Base-by-base conservation (phyloP, 2,329 filamentous ascomycete species). In the Orbilia javanica region DNA sequence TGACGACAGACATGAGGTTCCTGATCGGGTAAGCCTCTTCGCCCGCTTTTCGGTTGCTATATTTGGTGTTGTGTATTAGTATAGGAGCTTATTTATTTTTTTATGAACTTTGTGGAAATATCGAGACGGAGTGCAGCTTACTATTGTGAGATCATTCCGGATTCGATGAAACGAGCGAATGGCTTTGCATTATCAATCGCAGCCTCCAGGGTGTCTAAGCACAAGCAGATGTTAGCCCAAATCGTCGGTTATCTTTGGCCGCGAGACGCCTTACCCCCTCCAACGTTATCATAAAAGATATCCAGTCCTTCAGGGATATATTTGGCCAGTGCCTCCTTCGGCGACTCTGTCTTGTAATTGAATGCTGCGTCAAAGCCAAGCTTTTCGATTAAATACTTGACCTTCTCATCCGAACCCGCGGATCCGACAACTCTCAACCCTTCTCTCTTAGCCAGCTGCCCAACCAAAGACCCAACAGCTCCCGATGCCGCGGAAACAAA, bases 311-410 rank as follows among this genome's bases (percentile, higher is more conserved):
- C 84, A 0, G 93, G 92, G 0, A 92, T 92, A 18, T 96, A 87
- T 73, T 92, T 87, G 80, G 86, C 84, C 70, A 96, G 86, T 0
- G 92, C 93, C 10, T 91, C 90, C 0, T 84, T 82, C 0, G 92
- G 88, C 80, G 88, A 88, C 85, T 96, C 92, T 80, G 89, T 94
- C 88, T 96, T 95, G 87, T 96, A 96, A 87, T 96, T 96, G 86
- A 95, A 96, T 7, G 90, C 93, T 15, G 84, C 88, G 82, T 93
- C 90, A 82, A 93, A 94, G 27, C 87, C 87, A 36, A 94, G 87
- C 60, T 92, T 89, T 68, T 91, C 89, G 70, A 84, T 86, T 83
- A 93, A 91, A 83, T 90, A 96, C 20, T 92, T 89, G 25, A 94
- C 86, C 86, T 97, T 96, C 82, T 92, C 90, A 82, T 94, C 91